Percentiles rank a stretch among this genome's conserved stretches.
These are phyloP conservation scores for Thalassiosira gravida DNA, from an alignment of 352 stramenopile species.

Conservation along the genomic window DNA sequence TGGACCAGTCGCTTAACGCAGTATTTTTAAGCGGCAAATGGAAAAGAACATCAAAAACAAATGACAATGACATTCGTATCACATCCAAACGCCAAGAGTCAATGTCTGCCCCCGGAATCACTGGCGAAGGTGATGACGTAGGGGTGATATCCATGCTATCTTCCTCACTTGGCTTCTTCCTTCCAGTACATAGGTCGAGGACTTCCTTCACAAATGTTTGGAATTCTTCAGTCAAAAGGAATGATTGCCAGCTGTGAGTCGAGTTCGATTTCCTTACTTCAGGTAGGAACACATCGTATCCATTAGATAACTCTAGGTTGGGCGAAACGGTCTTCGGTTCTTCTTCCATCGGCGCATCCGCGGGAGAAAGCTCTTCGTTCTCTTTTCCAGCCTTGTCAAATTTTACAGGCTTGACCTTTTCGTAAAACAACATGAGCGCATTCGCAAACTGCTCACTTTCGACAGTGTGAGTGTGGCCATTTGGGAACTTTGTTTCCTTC, in stretches of 20 bases:
- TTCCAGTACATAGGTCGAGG: slow-evolving; percentile 62
- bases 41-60: slow-evolving; percentile 85
- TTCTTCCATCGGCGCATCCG: slow-evolving; percentile 62
- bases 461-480: slow-evolving; percentile 93
- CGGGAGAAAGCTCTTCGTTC: slow-evolving; percentile 45
- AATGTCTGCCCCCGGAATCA: slow-evolving; percentile 41
- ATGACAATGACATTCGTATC: slow-evolving; percentile 75
- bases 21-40: slow-evolving; percentile 70
- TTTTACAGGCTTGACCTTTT: slow-evolving; percentile 90
- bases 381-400: slow-evolving; percentile 43
- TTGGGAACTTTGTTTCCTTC: slow-evolving; percentile 89
- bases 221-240: slow-evolving; percentile 94
- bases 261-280: slow-evolving; percentile 94
- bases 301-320: slow-evolving; percentile 60
- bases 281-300: slow-evolving; percentile 87
- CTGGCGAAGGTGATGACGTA: slow-evolving; percentile 39
- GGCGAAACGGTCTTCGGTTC: slow-evolving; percentile 22
- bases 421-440: slow-evolving; percentile 98
- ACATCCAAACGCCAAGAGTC: slow-evolving; percentile 57
- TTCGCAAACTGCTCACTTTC: slow-evolving; percentile 98
- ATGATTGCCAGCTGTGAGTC: slow-evolving; percentile 92
- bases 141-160: slow-evolving; percentile 53
- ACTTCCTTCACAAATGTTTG: slow-evolving; percentile 90
- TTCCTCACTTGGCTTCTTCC: slow-evolving; percentile 16
- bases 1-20: slow-evolving; percentile 70